Evolutionary conservation across 306 rosid species (phyloP).

Genomic region (Quercus aquifolioides): DNA sequence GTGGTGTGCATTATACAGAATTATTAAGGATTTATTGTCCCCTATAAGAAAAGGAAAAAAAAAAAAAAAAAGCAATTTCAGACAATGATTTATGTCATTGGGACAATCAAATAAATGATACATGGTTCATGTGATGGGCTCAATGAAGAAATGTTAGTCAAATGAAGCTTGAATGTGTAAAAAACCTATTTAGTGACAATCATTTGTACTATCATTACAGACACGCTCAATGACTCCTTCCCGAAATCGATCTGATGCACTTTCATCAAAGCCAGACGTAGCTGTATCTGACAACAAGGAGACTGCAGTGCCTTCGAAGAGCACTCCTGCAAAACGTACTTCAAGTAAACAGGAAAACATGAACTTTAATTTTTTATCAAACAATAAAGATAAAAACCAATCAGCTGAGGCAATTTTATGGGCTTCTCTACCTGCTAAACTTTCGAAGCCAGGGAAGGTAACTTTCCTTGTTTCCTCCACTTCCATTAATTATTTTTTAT

Average conservation of each 20-base stretch:
- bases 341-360: constrained; percentile 57
- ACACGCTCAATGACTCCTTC: constrained; percentile 31
- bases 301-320: constrained; percentile 29
- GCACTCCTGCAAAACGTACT: constrained; percentile 36
- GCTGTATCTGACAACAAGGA: constrained; percentile 40
- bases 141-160: neutral
- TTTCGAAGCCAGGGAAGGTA: constrained; percentile 78
- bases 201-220: constrained; percentile 43
- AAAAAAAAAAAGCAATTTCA: neutral
- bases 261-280: constrained; percentile 47
- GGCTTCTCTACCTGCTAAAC: constrained; percentile 69
- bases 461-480: constrained; percentile 6
- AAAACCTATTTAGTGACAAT: constrained; percentile 10
- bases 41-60: neutral
- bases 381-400: constrained; percentile 38
- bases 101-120: neutral
- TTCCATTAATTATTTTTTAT: neutral
- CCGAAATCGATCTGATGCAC: constrained; percentile 36
- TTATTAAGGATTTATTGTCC: neutral
- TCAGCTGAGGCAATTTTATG: constrained; percentile 46
- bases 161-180: neutral
- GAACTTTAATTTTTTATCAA: constrained; percentile 42
- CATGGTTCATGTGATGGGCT: neutral
- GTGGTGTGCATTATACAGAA: neutral
- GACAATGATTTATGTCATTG: constrained; percentile 8